phyloP scores from a whole-genome alignment of 306 rosid species.

The Luffa acutangula region DNA sequence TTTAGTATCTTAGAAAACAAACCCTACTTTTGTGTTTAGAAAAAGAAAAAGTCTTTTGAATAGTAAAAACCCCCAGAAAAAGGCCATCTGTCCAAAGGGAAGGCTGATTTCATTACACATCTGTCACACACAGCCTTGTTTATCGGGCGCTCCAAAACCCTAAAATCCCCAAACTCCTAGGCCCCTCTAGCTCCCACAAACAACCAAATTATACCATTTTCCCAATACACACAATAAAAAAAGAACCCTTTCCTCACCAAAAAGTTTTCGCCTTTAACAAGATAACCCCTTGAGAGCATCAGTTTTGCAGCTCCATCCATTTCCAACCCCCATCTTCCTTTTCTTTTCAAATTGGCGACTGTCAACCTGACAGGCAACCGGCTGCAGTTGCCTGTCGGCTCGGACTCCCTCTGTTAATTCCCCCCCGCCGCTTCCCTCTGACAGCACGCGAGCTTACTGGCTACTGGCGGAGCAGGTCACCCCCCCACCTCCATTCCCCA shows the following conservation, averaged over 20 bases:
- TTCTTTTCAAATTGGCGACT: slow-evolving; percentile 24
- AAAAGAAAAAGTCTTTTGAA: neutral
- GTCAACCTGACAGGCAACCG: slow-evolving; percentile 49
- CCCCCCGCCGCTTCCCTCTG: slow-evolving; percentile 43
- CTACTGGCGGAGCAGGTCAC: slow-evolving; percentile 39
- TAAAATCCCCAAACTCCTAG: slow-evolving; percentile 27
- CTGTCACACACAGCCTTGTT: slow-evolving; percentile 30
- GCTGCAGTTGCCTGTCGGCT: slow-evolving; percentile 64
- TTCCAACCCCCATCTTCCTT: neutral
- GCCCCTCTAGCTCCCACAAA: slow-evolving; percentile 7
- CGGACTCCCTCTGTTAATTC: slow-evolving; percentile 12
- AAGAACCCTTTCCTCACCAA: neutral
- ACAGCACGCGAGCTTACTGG: slow-evolving; percentile 53
- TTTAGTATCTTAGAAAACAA: too few relatives aligned
- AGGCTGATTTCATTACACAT: neutral
- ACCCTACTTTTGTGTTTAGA: too few relatives aligned
- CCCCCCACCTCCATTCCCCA: neutral
- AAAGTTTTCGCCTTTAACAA: slow-evolving; percentile 7
- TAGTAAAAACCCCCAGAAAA: neutral
- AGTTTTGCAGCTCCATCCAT: neutral
- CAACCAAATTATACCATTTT: neutral
- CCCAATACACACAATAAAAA: slow-evolving; percentile 8
- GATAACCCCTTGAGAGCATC: neutral
- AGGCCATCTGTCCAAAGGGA: neutral
- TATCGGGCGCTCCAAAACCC: slow-evolving; percentile 22